phyloP scores from a whole-genome alignment of 441 rosid genomes.

The Arabidopsis hybrid region DNA sequence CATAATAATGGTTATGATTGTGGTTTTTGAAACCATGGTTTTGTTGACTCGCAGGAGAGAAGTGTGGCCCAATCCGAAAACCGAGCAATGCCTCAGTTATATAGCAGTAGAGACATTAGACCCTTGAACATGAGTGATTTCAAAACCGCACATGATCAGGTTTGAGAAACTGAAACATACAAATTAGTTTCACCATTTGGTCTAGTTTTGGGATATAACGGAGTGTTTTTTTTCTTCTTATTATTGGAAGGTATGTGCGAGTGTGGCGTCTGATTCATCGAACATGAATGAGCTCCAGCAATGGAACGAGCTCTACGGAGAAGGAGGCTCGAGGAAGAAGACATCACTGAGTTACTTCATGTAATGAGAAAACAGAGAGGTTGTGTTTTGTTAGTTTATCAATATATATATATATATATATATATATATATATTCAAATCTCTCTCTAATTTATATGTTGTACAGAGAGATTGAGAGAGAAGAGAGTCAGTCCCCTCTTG shows the following conservation, averaged over 20 bases:
- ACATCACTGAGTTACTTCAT: slow-evolving; percentile 93
- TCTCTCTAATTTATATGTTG: slow-evolving; percentile 33
- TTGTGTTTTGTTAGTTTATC: slow-evolving; percentile 10
- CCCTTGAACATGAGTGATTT: slow-evolving; percentile 86
- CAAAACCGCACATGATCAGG: slow-evolving; percentile 96
- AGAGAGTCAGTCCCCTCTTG: slow-evolving; percentile 2
- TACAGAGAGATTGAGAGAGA: slow-evolving; percentile 34
- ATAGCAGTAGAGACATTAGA: slow-evolving; percentile 78
- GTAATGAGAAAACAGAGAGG: slow-evolving; percentile 53
- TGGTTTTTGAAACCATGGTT: background rate
- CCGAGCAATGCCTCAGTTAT: slow-evolving; percentile 68
- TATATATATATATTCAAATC: background rate
- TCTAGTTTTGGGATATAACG: background rate
- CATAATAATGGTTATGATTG: background rate
- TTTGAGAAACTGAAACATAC: slow-evolving; percentile 28
- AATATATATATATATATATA: background rate
- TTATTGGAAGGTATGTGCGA: slow-evolving; percentile 82
- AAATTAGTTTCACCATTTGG: background rate
- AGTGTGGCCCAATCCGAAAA: slow-evolving; percentile 66
- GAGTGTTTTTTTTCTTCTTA: background rate
- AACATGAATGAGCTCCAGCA: slow-evolving; percentile 94
- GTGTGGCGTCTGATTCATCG: slow-evolving; percentile 93
- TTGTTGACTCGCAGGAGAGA: slow-evolving; percentile 65
- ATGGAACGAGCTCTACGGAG: slow-evolving; percentile 98
- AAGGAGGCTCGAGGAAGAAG: slow-evolving; percentile 98